Evolutionary conservation across 768 basidiomycete species (phyloP), one percentile per base, ranked within the genome.

Genomic region (Suillus tomentosus): DNA sequence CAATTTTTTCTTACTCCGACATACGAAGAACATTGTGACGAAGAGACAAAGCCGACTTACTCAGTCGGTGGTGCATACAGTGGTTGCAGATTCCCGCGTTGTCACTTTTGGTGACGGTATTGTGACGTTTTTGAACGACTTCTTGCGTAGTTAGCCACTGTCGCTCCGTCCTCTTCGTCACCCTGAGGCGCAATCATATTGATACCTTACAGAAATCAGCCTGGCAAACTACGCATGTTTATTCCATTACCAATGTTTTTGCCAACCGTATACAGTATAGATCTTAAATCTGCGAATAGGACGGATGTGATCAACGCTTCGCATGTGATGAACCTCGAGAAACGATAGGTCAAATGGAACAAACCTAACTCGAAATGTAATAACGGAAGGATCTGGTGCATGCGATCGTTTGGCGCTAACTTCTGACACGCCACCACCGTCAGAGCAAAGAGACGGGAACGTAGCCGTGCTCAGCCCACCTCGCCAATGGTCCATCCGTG

Each of bases 91-190:
- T n/a, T 69, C 72, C 59, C 75, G 79, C 61, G 72, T 83, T 51
- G 72, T 80, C 61, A 78, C 80, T 47, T 82, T 82, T 64, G 79
- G 80, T 39, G 72, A 70, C 43, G 72, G 73, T 42, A 71, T 71
- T 31, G 76, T 84, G 45, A 79, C 79, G 43, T 82, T 80, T 67
- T 71, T 77, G 59, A 68, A 75, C 61, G 67, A 77, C 51, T 75
- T 77, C 63, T 45, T 77, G 67, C 40, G 56, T 56, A 61, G 17
- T 42, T 63, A 63, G 63, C 66, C 5, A 31, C n/a, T 17, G 31
- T 19, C 31, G 5, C 31, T 61, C 34, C 24, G 37, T 27, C 15
- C 60, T 61, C 37, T 56, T 37, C 22, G n/a, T 36, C 55, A 39
- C 55, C 34, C 17, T 27, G 40, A 42, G 57, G 17, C 40, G 40